Conservation (phyloP, 495 filamentous ascomycete species). For the Neurospora sublineolata region DNA sequence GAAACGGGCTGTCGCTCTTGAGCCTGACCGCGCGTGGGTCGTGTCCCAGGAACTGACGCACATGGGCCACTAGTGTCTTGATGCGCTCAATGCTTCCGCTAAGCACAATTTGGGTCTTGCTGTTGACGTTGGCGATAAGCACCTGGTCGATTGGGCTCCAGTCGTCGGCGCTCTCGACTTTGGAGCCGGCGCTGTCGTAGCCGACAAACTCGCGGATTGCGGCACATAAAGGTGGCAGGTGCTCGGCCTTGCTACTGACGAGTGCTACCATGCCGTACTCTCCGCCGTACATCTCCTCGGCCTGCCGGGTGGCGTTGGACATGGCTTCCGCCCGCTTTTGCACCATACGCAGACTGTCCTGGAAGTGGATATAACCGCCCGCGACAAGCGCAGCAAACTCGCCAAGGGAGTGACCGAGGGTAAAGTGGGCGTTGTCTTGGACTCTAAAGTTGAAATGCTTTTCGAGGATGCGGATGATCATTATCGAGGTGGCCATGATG, state of each 20-base stretch:
- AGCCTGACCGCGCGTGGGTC: constrained; percentile 81
- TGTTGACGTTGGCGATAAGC: constrained; percentile 87
- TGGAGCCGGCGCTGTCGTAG: constrained; percentile 48
- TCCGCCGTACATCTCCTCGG: constrained; percentile 51
- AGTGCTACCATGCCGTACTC: constrained; percentile 91
- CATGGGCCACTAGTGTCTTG: constrained; percentile 71
- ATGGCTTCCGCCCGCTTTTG: constrained; percentile 73
- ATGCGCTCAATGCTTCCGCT: constrained; percentile 80
- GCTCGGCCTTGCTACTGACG: constrained; percentile 62
- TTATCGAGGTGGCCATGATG: constrained; percentile 85
- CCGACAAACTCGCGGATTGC: constrained; percentile 74
- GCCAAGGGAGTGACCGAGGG: constrained; percentile 87
- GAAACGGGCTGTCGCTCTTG: constrained; percentile 86
- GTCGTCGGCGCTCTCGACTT: constrained; percentile 53
- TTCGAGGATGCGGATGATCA: constrained; percentile 85
- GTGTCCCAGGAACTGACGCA: constrained; percentile 85
- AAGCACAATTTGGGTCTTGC: constrained; percentile 90
- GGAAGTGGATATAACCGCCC: constrained; percentile 62
- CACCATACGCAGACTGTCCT: constrained; percentile 68
- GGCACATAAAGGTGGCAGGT: constrained; percentile 53
- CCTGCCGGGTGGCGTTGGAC: constrained; percentile 59
- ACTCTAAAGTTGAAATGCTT: constrained; percentile 68
- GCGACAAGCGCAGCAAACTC: constrained; percentile 89
- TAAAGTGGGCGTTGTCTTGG: constrained; percentile 58
- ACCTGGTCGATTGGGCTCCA: constrained; percentile 73